A percentile compares a stretch with the other conserved stretches of the same genome.
These are phyloP conservation scores for Rhodotorula graminis DNA, from an alignment of 768 basidiomycete genomes.

Conservation along the genomic window DNA sequence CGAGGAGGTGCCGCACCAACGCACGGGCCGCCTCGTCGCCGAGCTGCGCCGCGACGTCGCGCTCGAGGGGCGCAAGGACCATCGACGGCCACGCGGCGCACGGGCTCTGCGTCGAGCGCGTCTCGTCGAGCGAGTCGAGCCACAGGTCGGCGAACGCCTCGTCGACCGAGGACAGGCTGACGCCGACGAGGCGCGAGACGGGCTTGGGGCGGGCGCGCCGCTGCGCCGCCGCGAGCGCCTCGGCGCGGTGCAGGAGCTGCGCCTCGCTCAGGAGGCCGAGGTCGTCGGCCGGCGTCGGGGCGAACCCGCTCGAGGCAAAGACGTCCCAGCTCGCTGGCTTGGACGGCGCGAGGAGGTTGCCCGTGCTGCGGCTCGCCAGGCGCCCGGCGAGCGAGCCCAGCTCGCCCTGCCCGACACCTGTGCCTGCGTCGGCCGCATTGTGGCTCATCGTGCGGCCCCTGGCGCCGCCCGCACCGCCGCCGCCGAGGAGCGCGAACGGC, in stretches of 20 bases:
- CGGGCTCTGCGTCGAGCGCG: neutral
- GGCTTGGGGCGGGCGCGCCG: neutral
- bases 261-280: slow-evolving; percentile 4
- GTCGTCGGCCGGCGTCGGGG: neutral
- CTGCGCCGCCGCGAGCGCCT: neutral
- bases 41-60: neutral
- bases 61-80: slow-evolving; percentile 6
- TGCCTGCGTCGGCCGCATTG: too few species aligned
- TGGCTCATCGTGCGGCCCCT: neutral
- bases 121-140: slow-evolving; percentile 27
- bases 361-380: too few species aligned
- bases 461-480: too few species aligned
- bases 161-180: neutral
- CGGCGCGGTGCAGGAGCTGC: neutral
- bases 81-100: slow-evolving; percentile 4
- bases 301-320: slow-evolving; percentile 26
- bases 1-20: neutral
- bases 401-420: too few species aligned
- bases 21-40: too few species aligned
- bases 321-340: slow-evolving; percentile 7
- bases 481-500: neutral
- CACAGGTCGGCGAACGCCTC: slow-evolving; percentile 26
- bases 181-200: neutral
- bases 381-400: too few species aligned
- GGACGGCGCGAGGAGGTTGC: neutral